Evolutionary conservation across 2,329 filamentous ascomycete species (phyloP).

Genomic region (Thermothelomyces thermophilus): DNA sequence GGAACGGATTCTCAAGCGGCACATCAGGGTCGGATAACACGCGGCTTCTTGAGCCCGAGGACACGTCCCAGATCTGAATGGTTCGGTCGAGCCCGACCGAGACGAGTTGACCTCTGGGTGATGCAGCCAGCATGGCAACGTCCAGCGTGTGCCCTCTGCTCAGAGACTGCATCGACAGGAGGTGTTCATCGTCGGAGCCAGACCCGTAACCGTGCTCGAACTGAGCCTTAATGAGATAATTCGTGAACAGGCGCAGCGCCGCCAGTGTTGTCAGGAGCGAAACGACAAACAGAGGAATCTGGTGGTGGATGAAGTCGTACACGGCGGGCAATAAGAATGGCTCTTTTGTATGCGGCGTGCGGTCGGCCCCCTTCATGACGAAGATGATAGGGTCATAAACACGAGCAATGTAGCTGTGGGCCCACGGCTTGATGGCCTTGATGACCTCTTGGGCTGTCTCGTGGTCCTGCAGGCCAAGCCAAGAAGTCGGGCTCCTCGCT

Average conservation of each 20-base stretch:
- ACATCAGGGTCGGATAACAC: conserved; percentile 35
- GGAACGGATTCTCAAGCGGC: conserved; percentile 42
- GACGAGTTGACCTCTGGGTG: conserved; percentile 57
- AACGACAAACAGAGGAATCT: conserved; percentile 53
- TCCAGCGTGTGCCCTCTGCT: conserved; percentile 61
- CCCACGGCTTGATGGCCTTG: conserved; percentile 63
- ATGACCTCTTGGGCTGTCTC: conserved; percentile 73
- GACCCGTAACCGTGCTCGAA: conserved; percentile 40
- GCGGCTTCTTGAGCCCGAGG: conserved; percentile 38
- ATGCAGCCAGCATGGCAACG: conserved; percentile 57
- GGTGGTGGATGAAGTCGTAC: conserved; percentile 62
- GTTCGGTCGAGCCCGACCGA: conserved; percentile 65
- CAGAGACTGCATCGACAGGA: conserved; percentile 55
- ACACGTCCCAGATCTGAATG: conserved; percentile 60
- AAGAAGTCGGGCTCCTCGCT: conserved; percentile 67
- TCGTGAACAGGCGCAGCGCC: conserved; percentile 63
- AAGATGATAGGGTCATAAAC: conserved; percentile 72
- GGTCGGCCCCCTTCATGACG: conserved; percentile 61
- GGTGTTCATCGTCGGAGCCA: conserved; percentile 40
- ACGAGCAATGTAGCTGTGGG: conserved; percentile 64
- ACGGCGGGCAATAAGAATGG: conserved; percentile 49
- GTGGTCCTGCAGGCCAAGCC: conserved; percentile 71
- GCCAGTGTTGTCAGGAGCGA: conserved; percentile 57
- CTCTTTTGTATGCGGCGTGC: conserved; percentile 47
- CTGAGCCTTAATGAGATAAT: conserved; percentile 65